Base-by-base conservation (phyloP, 345 rosid genomes). In the Eucalyptus viminalis region DNA sequence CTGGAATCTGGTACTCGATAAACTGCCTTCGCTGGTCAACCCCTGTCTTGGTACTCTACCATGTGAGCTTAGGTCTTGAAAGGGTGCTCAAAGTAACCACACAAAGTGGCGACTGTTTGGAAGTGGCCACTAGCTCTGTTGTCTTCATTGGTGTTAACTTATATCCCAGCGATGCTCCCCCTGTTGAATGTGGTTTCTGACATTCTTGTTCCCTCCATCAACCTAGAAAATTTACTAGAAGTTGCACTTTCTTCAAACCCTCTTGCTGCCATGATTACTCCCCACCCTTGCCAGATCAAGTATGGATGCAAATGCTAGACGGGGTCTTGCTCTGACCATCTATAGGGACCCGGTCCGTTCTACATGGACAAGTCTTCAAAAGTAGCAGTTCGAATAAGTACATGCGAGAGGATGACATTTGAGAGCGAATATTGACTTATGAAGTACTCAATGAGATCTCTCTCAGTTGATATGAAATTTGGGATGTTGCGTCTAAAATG, bases 401-500 rank as follows among this genome's bases (percentile, higher is more conserved):
- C 80, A 34, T 11, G 11, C 4, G 2, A 34, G 43, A 34, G 21
- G 44, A 40, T 34, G 11, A 16, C 80, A 34, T 16, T 65, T n/a
- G 19, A 65, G 34, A n/a, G 19, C 3, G 0, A 2, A 65, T 65
- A 65, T 29, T 29, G 34, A 65, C 37, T 65, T n/a, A 65, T 31
- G 13, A 69, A 69, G 4, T 40, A 69, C 24, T 69, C 21, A 5
- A 65, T 4, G 5, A 29, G 37, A 65, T 65, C 76, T n/a, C 40
- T 65, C 10, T n/a, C 3, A 14, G 3, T 0, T 0, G 0, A n/a
- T 65, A 14, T 65, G 76, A 8, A 67, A n/a, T 67, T n/a, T 8
- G 21, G 40, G 22, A 67, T 8, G 21, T n/a, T 6, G 2, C 0
- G 1, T 65, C 40, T 65, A 65, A 65, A 15, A 65, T 0, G 0